These are phyloP conservation scores for Neonothopanus nambi DNA, from an alignment of 1,284 basidiomycete genomes.

Conservation along the genomic window DNA sequence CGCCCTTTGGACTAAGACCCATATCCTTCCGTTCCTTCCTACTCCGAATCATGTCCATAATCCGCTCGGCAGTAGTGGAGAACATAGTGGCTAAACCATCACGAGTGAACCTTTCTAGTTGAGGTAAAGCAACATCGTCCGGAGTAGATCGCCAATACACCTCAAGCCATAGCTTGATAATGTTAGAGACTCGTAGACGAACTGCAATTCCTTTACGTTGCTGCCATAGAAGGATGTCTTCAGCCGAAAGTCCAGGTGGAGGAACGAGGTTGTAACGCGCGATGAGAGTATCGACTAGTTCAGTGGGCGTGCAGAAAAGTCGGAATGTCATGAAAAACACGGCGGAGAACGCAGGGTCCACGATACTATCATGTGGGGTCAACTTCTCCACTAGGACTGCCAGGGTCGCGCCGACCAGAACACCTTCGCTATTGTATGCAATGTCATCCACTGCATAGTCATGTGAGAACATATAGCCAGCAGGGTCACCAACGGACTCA, in stretches of 20 bases:
- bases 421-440: conserved; percentile 87
- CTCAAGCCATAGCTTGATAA: conserved; percentile 94
- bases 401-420: conserved; percentile 89
- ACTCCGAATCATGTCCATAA: conserved; percentile 66
- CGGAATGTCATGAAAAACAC: conserved; percentile 97
- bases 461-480: conserved; percentile 61
- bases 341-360: conserved; percentile 81
- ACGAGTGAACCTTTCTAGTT: conserved; percentile 64
- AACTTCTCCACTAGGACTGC: conserved; percentile 90
- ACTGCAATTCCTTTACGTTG: conserved; percentile 88
- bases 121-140: conserved; percentile 62
- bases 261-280: conserved; percentile 79
- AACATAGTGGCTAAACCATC: conserved; percentile 66
- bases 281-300: conserved; percentile 78
- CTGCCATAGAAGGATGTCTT: conserved; percentile 77
- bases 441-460: conserved; percentile 83
- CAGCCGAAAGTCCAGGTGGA: conserved; percentile 55
- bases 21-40: conserved; percentile 41
- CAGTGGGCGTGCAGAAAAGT: conserved; percentile 81
- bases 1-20: conserved; percentile 53
- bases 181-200: conserved; percentile 86
- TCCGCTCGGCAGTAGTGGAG: conserved; percentile 67
- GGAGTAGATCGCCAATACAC: conserved; percentile 79
- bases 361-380: conserved; percentile 91
- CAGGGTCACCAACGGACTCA: conserved; percentile 42